phyloP scores from a whole-genome alignment of 306 rosid species.

The Morella rubra region DNA sequence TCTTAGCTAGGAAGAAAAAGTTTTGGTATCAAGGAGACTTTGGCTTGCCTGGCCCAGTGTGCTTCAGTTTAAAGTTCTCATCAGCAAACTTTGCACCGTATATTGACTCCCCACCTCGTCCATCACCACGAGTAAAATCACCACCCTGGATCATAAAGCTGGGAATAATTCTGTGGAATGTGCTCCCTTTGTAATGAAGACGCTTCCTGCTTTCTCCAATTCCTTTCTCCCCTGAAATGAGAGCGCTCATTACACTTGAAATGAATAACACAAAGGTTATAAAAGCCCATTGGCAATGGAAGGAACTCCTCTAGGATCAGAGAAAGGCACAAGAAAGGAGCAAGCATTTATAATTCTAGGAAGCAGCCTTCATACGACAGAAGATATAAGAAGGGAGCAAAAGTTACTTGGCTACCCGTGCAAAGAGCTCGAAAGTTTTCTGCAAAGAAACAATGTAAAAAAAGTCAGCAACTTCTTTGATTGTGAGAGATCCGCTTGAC shows the following conservation, averaged over 20 bases:
- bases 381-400: conserved; percentile 24
- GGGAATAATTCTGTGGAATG: conserved; percentile 80
- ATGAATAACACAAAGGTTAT: neutral
- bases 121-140: conserved; percentile 81
- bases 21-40: neutral
- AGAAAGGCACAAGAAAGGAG: neutral
- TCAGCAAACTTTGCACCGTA: conserved; percentile 74
- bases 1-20: conserved; percentile 4
- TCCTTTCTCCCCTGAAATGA: conserved; percentile 83
- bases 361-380: conserved; percentile 6
- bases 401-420: conserved; percentile 71
- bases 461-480: conserved; percentile 17
- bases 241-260: conserved; percentile 6
- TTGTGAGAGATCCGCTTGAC: neutral
- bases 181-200: conserved; percentile 75
- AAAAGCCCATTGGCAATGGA: neutral
- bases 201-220: conserved; percentile 55
- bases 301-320: neutral
- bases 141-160: conserved; percentile 91
- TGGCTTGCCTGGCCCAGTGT: conserved; percentile 70
- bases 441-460: conserved; percentile 45
- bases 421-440: conserved; percentile 87
- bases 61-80: conserved; percentile 78
- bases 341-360: neutral
- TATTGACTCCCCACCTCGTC: conserved; percentile 86